Base-by-base conservation (phyloP, 768 basidiomycete species). In the Boletellus ananas region DNA sequence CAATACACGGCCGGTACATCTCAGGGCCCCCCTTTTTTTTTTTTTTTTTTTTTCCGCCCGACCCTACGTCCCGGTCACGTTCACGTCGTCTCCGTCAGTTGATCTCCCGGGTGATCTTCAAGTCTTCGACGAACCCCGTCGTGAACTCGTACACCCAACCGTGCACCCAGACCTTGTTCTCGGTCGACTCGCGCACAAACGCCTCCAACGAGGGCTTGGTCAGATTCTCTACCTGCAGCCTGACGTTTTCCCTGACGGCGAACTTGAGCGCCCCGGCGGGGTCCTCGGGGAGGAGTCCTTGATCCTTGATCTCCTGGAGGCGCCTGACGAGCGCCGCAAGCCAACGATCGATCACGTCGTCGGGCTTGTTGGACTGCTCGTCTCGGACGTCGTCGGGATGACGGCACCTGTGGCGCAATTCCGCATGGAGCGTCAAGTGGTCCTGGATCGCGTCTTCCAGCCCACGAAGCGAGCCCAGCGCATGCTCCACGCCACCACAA, bases 101-200 rank as follows among this genome's bases (percentile, higher is more conserved):
- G n/a, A 59, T 73, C 10, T 75, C 75, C 34, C 59, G 62, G 23
- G 79, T 72, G 43, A 85, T 59, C 6, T 72, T 60, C 52, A 90
- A 65, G 58, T 88, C 85, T 60, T 68, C 72, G 58, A 89, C 61
- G 47, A 70, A 68, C 8, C 87, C 87, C 34, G 69, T 75, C 34
- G 72, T 72, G 54, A 88, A 69, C 35, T 85, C 79, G 58, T 85
- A 86, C 13, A 89, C 79, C 84, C 81, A 87, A 34, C 86, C 86
- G 55, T 89, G 86, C 31, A 88, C 76, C 69, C 70, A 74, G n/a
- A 85, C 72, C 10, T 78, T 70, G 11, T 34, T 47, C 33, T 47
- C 35, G 2, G 55, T 56, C 54, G 75, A 77, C 12, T 74, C 73
- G 41, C 73, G 61, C 25, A 58, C 57, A 34, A 79, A 73, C 7